Conservation (phyloP, 805 yeast species). For the Saccharomycopsis fibuligera region DNA sequence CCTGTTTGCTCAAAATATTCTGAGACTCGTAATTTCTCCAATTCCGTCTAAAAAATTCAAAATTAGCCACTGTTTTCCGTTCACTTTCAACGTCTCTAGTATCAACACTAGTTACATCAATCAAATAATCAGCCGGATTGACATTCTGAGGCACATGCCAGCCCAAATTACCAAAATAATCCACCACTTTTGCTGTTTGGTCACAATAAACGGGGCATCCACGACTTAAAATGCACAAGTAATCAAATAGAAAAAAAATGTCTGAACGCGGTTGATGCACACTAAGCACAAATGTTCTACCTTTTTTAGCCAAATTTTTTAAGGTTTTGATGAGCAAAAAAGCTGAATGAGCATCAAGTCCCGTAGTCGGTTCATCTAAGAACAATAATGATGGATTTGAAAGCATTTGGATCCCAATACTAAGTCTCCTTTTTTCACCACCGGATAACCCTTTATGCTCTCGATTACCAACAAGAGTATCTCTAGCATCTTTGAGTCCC, state of each 20-base stretch:
- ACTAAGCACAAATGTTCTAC: conserved; percentile 67
- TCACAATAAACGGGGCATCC: conserved; percentile 48
- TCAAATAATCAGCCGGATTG: conserved; percentile 57
- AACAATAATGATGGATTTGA: conserved; percentile 72
- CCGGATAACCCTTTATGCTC: conserved; percentile 61
- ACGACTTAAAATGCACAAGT: conserved; percentile 59
- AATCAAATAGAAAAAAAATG: conserved; percentile 62
- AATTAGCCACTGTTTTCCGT: conserved; percentile 29
- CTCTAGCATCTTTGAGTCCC: conserved; percentile 58
- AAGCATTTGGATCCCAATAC: conserved; percentile 71
- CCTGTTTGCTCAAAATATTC: conserved; percentile 28
- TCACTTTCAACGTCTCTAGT: conserved; percentile 35
- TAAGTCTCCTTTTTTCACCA: conserved; percentile 74
- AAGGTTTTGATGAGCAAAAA: conserved; percentile 55
- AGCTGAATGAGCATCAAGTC: conserved; percentile 76
- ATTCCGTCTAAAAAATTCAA: conserved; percentile 28
- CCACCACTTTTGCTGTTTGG: conserved; percentile 39
- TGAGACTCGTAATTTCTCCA: conserved; percentile 32
- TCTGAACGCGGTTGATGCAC: conserved; percentile 85
- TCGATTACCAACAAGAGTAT: conserved; percentile 51
- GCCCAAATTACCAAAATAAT: conserved; percentile 45
- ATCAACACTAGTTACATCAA: conserved; percentile 55
- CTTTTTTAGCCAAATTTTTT: conserved; percentile 49
- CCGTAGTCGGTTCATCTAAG: conserved; percentile 86
- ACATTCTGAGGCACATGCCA: conserved; percentile 38